Evolutionary conservation across 768 basidiomycete species (phyloP).

Genomic region (Rhodocollybia butyracea): DNA sequence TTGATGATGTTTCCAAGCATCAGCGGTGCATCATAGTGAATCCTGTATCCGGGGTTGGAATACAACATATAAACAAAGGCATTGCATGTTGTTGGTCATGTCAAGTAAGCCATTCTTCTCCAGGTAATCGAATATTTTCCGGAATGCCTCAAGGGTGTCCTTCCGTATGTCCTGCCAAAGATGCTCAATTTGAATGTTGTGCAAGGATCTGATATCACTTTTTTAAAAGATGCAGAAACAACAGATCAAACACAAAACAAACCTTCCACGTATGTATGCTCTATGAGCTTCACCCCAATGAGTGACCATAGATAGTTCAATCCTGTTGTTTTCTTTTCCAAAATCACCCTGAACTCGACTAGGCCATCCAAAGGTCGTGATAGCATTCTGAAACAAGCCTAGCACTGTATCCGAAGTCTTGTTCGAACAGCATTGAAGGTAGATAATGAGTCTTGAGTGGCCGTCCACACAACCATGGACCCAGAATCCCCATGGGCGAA

Average conservation of each 20-base stretch:
- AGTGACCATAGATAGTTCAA: conserved; percentile 2
- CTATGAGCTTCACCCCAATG: conserved; percentile 11
- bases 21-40: conserved; percentile 17
- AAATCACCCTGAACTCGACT: conserved; percentile 18
- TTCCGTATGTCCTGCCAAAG: conserved; percentile 23
- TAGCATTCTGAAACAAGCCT: conserved; percentile 16
- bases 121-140: conserved; percentile 23
- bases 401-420: conserved; percentile 23
- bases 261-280: conserved; percentile 6
- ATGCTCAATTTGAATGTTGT: conserved; percentile 26
- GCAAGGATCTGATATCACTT: conserved; percentile 16
- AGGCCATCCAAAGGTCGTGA: conserved; percentile 24
- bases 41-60: conserved; percentile 25
- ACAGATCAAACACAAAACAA: not conserved
- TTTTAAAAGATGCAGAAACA: not conserved
- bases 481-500: conserved; percentile 32
- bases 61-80: conserved; percentile 20
- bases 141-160: conserved; percentile 25
- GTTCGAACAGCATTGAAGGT: conserved; percentile 24
- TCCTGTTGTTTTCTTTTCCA: conserved; percentile 7
- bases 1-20: conserved; percentile 24
- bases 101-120: conserved; percentile 22
- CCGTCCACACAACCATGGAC: conserved; percentile 38
- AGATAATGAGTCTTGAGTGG: conserved; percentile 29
- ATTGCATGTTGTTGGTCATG: conserved; percentile 17